Conservation (phyloP, 2,329 filamentous ascomycete genomes). For the Pseudogymnoascus verrucosus region DNA sequence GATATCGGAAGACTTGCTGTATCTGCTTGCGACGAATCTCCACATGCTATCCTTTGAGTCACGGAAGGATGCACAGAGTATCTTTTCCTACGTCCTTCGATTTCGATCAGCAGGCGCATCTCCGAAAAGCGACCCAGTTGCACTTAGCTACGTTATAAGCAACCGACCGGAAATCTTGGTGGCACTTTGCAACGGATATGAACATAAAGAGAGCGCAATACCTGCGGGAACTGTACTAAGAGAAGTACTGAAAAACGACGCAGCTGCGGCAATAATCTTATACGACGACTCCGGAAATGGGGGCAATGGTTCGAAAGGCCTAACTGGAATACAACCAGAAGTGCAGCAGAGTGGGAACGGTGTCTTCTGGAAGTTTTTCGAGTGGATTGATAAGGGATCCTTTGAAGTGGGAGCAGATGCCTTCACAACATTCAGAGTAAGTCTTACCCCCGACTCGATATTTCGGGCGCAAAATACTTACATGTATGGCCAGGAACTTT, state of each 20-base stretch:
- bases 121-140: conserved; percentile 66
- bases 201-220: conserved; percentile 83
- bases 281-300: conserved; percentile 76
- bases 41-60: conserved; percentile 89
- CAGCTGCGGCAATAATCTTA: conserved; percentile 80
- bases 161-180: conserved; percentile 80
- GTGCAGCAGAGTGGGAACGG: conserved; percentile 69
- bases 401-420: conserved; percentile 97
- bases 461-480: background rate
- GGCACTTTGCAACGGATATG: conserved; percentile 82
- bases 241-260: conserved; percentile 83
- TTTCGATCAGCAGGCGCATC: conserved; percentile 65
- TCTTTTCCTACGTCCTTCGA: conserved; percentile 90
- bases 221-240: conserved; percentile 83
- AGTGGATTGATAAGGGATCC: conserved; percentile 92
- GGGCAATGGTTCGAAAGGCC: conserved; percentile 65
- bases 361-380: conserved; percentile 94
- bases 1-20: conserved; percentile 83
- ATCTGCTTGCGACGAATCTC: conserved; percentile 73
- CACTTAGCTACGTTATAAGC: conserved; percentile 81
- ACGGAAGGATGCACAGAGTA: conserved; percentile 89
- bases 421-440: conserved; percentile 91
- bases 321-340: conserved; percentile 70
- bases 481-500: conserved; percentile 59
- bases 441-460: conserved; percentile 21